phyloP scores from a whole-genome alignment of 1,284 basidiomycete genomes.

The Cryptococcus sp. region DNA sequence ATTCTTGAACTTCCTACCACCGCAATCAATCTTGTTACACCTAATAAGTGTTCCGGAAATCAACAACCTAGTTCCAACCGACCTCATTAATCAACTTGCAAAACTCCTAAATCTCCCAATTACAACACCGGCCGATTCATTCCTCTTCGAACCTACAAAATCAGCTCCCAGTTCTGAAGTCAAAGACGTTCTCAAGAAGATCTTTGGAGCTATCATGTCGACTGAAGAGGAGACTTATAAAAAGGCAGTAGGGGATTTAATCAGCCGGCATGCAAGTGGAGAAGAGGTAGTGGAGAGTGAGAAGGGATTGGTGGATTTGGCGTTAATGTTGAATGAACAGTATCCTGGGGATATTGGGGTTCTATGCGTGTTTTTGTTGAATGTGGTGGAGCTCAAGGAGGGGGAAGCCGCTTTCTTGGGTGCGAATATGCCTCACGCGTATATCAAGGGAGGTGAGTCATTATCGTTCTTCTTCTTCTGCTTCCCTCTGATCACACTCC shows the following conservation, averaged over 20 bases:
- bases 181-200: conserved; percentile 61
- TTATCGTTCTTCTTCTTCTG: not conserved
- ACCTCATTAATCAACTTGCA: conserved; percentile 50
- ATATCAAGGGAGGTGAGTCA: conserved; percentile 75
- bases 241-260: conserved; percentile 53
- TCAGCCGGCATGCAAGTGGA: conserved; percentile 60
- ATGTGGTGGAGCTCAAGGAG: conserved; percentile 71
- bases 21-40: conserved; percentile 61
- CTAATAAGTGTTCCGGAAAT: conserved; percentile 75
- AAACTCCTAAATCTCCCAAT: conserved; percentile 54
- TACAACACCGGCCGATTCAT: conserved; percentile 19
- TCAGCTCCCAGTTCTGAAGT: conserved; percentile 48
- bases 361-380: conserved; percentile 88
- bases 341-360: conserved; percentile 92
- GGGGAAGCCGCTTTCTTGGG: conserved; percentile 93
- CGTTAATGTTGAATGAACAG: conserved; percentile 68
- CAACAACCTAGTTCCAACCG: conserved; percentile 60
- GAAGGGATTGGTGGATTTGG: conserved; percentile 61
- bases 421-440: conserved; percentile 96
- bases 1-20: conserved; percentile 53
- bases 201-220: conserved; percentile 83
- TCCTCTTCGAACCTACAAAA: conserved; percentile 24
- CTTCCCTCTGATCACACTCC: no score
- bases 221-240: conserved; percentile 49
- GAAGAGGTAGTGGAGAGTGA: conserved; percentile 52